These are phyloP conservation scores for Phtheirospermum japonicum DNA, from an alignment of 257 asterid genomes.

Conservation along the genomic window DNA sequence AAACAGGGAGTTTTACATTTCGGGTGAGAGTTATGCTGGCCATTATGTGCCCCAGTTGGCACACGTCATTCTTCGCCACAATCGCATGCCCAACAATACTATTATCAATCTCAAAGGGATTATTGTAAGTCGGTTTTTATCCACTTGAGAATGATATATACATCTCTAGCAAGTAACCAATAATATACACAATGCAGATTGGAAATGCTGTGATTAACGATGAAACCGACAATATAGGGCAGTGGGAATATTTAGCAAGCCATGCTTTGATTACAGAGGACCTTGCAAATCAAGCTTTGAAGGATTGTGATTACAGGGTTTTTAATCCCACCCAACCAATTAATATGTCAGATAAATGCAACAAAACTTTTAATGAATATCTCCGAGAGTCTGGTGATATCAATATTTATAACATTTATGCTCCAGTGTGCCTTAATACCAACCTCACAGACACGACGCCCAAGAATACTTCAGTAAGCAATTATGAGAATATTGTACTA, in stretches of 20 bases:
- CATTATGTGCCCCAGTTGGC: constrained; percentile 81
- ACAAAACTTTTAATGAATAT: constrained; percentile 28
- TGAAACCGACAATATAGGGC: constrained; percentile 56
- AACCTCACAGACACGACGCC: constrained; percentile 53
- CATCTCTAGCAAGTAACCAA: too few relatives aligned
- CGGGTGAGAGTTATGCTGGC: constrained; percentile 84
- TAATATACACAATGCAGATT: constrained; percentile 38
- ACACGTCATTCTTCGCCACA: constrained; percentile 50
- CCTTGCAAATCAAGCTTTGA: constrained; percentile 22
- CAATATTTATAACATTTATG: constrained; percentile 66
- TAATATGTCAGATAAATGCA: constrained; percentile 40
- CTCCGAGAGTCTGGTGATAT: constrained; percentile 14
- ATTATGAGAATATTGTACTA: neutral
- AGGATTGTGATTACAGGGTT: constrained; percentile 56
- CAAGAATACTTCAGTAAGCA: constrained; percentile 45
- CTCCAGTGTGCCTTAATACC: constrained; percentile 46
- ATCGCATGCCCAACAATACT: constrained; percentile 41
- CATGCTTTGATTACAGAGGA: constrained; percentile 69
- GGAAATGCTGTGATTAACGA: constrained; percentile 74
- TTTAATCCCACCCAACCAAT: constrained; percentile 32
- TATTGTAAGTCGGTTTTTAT: constrained; percentile 40
- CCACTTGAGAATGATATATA: too few relatives aligned
- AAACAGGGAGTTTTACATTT: constrained; percentile 48
- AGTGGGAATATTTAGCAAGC: constrained; percentile 56
- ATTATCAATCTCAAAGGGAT: constrained; percentile 78